phyloP scores from a whole-genome alignment of 177 flowering plant genomes.

The Vitis hybrid region DNA sequence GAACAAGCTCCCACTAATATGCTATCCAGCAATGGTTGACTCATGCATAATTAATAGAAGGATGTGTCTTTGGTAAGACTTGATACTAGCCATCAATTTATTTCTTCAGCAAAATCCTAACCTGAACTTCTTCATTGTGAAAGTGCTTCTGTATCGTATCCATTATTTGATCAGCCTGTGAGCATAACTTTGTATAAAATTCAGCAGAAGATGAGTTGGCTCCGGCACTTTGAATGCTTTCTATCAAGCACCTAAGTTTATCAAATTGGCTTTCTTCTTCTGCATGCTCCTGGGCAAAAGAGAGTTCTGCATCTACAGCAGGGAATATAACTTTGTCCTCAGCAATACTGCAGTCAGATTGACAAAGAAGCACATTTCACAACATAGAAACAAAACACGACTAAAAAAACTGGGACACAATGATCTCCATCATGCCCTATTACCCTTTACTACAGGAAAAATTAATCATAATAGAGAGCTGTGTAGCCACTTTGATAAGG shows the following conservation, averaged over 20 bases:
- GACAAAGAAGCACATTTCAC: constrained; percentile 12
- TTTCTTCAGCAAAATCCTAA: constrained; percentile 15
- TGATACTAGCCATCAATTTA: too few relatives aligned
- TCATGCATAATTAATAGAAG: too few relatives aligned
- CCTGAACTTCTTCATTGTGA: constrained; percentile 81
- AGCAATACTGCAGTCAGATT: constrained; percentile 76
- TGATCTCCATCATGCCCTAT: too few relatives aligned
- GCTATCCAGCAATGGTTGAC: neutral
- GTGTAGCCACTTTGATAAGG: too few relatives aligned
- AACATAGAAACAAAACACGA: neutral
- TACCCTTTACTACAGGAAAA: too few relatives aligned
- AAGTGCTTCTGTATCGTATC: constrained; percentile 76
- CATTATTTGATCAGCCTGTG: constrained; percentile 83
- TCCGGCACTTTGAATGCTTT: constrained; percentile 75
- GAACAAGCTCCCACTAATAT: neutral
- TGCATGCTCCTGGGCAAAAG: constrained; percentile 83
- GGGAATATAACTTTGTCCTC: constrained; percentile 95
- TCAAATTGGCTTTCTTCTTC: constrained; percentile 86
- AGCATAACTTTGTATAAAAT: constrained; percentile 62
- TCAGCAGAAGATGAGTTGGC: constrained; percentile 66
- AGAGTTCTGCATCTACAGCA: constrained; percentile 80
- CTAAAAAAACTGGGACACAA: too few relatives aligned
- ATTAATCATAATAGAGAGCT: too few relatives aligned
- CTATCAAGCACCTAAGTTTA: constrained; percentile 75
- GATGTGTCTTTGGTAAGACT: too few relatives aligned